Conservation (phyloP, 768 basidiomycete species). For the Leucosporidium scottii region DNA sequence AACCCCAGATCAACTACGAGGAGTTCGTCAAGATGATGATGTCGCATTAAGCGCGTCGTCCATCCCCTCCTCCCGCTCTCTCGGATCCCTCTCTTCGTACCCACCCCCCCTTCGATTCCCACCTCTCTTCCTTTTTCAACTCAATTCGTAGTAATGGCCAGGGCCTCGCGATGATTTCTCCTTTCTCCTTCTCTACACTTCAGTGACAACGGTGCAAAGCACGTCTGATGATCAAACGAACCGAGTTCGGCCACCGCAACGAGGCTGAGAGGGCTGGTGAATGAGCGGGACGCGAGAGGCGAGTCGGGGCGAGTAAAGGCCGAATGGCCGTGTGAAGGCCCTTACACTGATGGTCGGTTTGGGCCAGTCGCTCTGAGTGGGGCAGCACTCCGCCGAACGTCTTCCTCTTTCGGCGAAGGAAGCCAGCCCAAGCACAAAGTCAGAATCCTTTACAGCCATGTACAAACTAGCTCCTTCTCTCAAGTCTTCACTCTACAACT, state of each 20-base stretch:
- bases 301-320: neutral
- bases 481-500: neutral
- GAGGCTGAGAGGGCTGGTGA: neutral
- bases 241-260: neutral
- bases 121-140: neutral
- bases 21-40: constrained; percentile 48
- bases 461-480: too few species aligned
- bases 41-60: neutral
- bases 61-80: neutral
- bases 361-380: too few species aligned
- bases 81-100: neutral
- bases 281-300: neutral
- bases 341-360: too few species aligned
- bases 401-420: too few species aligned
- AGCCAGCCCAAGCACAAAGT: too few species aligned
- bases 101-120: neutral
- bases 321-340: too few species aligned
- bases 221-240: neutral
- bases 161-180: neutral
- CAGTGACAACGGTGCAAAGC: neutral
- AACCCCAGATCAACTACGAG: constrained; percentile 60
- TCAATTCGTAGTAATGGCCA: neutral
- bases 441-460: too few species aligned
- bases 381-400: too few species aligned
- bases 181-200: neutral